A percentile compares a stretch with the other conserved stretches of the same genome.
phyloP scores from a whole-genome alignment of 306 rosid species.

The Canavalia gladiata region DNA sequence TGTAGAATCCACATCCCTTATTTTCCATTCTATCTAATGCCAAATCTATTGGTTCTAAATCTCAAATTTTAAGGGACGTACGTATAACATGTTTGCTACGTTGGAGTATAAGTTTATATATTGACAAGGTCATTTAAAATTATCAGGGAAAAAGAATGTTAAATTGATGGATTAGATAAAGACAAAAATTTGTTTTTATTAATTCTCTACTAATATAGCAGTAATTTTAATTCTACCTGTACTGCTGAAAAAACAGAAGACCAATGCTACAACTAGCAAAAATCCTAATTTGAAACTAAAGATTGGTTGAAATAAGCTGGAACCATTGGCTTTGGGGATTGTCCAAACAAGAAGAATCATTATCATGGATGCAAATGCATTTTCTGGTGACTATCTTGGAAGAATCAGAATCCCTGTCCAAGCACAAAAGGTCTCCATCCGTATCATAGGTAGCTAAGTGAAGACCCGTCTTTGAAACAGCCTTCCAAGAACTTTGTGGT shows the following conservation, averaged over 20 bases:
- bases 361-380: conserved; percentile 57
- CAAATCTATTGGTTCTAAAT: too few relatives aligned
- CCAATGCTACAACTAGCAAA: not conserved
- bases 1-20: not conserved
- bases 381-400: conserved; percentile 46
- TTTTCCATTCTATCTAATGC: too few relatives aligned
- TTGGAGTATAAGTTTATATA: not conserved
- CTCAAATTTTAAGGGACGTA: too few relatives aligned
- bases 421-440: conserved; percentile 36
- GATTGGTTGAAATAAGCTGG: conserved; percentile 57
- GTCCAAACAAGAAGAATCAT: conserved; percentile 52
- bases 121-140: not conserved
- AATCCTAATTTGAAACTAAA: conserved; percentile 30
- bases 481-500: conserved; percentile 51
- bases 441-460: conserved; percentile 55
- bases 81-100: not conserved
- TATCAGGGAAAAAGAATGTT: not conserved
- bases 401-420: conserved; percentile 44
- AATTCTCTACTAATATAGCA: conserved; percentile 8
- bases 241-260: conserved; percentile 4
- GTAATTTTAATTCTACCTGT: too few relatives aligned
- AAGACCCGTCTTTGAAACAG: conserved; percentile 51
- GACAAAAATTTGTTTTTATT: not conserved
- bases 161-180: not conserved
- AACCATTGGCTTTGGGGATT: conserved; percentile 62